These are phyloP conservation scores for Globisporangium acanthophoron DNA, from an alignment of 352 stramenopile genomes.

Conservation along the genomic window DNA sequence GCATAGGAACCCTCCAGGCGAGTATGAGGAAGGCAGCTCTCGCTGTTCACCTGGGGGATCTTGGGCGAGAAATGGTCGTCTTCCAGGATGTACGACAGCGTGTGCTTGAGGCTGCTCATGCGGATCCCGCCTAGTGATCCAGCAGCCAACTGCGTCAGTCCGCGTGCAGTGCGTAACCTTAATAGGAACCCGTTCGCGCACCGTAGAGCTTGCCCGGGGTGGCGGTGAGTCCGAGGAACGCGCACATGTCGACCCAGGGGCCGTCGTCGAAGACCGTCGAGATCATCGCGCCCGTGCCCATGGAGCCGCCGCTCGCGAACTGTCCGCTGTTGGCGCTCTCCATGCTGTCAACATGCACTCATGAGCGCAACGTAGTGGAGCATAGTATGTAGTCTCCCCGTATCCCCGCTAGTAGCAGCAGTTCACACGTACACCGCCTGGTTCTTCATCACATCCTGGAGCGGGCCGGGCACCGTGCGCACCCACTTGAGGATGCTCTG, in stretches of 20 bases:
- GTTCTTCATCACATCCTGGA: constrained; percentile 78
- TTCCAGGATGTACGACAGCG: constrained; percentile 50
- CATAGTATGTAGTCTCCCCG: too few species aligned
- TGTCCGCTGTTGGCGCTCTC: constrained; percentile 33
- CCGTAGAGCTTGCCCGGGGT: constrained; percentile 60
- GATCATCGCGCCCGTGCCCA: constrained; percentile 34
- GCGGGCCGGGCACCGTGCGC: constrained; percentile 54
- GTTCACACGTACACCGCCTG: constrained; percentile 11
- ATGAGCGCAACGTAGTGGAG: background rate
- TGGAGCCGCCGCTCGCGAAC: constrained; percentile 35
- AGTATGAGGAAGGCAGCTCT: too few species aligned
- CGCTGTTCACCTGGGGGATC: constrained; percentile 32
- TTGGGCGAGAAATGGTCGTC: constrained; percentile 55
- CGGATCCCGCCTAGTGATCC: constrained; percentile 47
- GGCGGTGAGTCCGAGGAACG: constrained; percentile 40
- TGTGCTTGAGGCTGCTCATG: constrained; percentile 56
- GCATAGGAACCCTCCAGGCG: too few species aligned
- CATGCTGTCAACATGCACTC: constrained; percentile 18
- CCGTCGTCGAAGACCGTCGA: constrained; percentile 75
- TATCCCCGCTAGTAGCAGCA: background rate
- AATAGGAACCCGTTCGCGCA: constrained; percentile 10
- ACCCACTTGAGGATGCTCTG: constrained; percentile 79
- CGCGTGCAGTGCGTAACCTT: background rate
- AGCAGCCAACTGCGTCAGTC: background rate
- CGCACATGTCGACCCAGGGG: constrained; percentile 79